Percentiles rank a stretch among this genome's conserved stretches.
Conservation (phyloP, 495 filamentous ascomycete species). For the Daldinia grandis region DNA sequence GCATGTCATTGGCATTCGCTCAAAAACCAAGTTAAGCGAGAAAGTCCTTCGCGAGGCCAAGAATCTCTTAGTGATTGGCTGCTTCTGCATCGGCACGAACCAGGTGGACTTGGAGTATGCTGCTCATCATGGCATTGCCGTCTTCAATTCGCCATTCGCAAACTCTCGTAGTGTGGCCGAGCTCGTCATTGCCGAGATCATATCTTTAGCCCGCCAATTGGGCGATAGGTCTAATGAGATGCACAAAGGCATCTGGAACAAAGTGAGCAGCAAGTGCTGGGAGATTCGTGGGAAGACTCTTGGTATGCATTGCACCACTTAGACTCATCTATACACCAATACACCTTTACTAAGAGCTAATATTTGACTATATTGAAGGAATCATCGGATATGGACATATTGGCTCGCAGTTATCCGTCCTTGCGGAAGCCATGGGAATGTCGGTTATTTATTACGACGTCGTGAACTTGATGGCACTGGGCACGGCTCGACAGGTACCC, state of each 20-base stretch:
- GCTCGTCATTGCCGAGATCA: constrained; percentile 93
- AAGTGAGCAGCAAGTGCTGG: constrained; percentile 95
- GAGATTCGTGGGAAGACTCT: constrained; percentile 98
- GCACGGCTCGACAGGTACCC: constrained; percentile 82
- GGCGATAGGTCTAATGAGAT: constrained; percentile 94
- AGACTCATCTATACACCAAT: constrained; percentile 5
- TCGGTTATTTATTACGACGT: constrained; percentile 95
- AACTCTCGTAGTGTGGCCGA: constrained; percentile 98
- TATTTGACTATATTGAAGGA: constrained; percentile 53
- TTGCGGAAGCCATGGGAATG: constrained; percentile 98
- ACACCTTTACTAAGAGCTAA: constrained; percentile 21
- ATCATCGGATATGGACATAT: constrained; percentile 99
- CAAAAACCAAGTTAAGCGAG: constrained; percentile 92
- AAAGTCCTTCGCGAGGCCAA: constrained; percentile 87
- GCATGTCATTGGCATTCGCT: constrained; percentile 97
- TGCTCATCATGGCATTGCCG: constrained; percentile 88
- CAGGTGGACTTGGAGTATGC: constrained; percentile 96
- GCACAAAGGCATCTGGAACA: constrained; percentile 96
- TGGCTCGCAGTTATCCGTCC: constrained; percentile 92
- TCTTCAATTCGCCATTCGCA: constrained; percentile 99
- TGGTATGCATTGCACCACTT: constrained; percentile 57
- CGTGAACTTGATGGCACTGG: constrained; percentile 90
- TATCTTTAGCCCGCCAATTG: constrained; percentile 87
- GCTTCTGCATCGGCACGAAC: constrained; percentile 99
- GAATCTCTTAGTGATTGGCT: constrained; percentile 94